A percentile compares a stretch with the other conserved stretches of the same genome.
Conservation (phyloP, 371 early-diverging fungal species). For the Cokeromyces recurvatus region DNA sequence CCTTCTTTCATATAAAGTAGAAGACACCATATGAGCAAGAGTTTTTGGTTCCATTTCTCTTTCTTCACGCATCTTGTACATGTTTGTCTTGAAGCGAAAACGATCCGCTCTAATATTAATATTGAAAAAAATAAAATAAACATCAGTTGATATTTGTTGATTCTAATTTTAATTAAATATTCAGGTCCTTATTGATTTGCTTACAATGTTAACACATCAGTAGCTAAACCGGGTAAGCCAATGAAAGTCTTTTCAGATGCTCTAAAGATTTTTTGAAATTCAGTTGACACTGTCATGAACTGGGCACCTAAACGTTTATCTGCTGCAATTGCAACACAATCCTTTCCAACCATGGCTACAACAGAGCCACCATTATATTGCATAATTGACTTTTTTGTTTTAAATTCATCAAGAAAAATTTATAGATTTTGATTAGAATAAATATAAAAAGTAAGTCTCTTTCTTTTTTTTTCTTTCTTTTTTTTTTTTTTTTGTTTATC, state of each 20-base stretch:
- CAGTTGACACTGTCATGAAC: conserved; percentile 88
- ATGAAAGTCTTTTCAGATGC: conserved; percentile 84
- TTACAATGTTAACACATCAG: conserved; percentile 97
- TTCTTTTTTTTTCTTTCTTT: too few species aligned
- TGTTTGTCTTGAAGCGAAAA: conserved; percentile 93
- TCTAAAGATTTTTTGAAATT: conserved; percentile 93
- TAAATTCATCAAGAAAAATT: too few species aligned
- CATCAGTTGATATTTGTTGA: neutral
- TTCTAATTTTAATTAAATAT: too few species aligned
- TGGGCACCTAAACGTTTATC: conserved; percentile 94
- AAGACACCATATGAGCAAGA: conserved; percentile 93
- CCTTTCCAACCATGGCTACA: conserved; percentile 98
- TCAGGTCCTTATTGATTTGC: too few species aligned
- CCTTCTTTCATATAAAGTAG: conserved; percentile 95
- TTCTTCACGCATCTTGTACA: conserved; percentile 97
- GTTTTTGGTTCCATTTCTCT: conserved; percentile 96
- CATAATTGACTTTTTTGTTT: conserved; percentile 71
- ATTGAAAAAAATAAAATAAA: neutral
- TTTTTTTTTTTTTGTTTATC: too few species aligned
- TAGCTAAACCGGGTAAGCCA: conserved; percentile 95
- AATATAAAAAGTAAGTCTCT: too few species aligned
- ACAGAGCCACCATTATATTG: conserved; percentile 94
- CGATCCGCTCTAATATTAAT: conserved; percentile 68
- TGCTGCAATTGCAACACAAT: conserved; percentile 96
- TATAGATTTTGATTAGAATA: neutral